Evolutionary conservation across 2,329 filamentous ascomycete species (phyloP).

Genomic region (Monosporascus ibericus): DNA sequence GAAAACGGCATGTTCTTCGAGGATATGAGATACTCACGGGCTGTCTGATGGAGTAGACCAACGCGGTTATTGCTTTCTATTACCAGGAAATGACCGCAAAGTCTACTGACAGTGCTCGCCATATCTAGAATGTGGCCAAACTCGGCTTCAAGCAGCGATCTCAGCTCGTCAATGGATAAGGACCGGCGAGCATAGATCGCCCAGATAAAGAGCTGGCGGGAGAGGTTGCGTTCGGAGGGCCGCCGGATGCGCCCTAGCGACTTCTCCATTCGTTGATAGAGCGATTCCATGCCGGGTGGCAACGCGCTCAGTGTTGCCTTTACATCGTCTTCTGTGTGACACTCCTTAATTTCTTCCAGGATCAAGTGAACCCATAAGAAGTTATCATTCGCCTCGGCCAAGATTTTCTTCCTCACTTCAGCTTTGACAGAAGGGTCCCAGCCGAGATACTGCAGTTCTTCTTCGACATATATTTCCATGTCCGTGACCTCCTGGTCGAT

Average conservation of each 20-base stretch:
- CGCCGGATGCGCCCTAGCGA: conserved; percentile 1
- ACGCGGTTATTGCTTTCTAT: conserved; percentile 5
- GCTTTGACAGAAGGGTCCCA: conserved; percentile 3
- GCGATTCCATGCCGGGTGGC: conserved; percentile 23
- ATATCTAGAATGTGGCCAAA: conserved; percentile 8
- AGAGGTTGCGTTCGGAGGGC: conserved; percentile 3
- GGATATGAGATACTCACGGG: conserved; percentile 9
- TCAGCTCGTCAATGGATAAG: conserved; percentile 6
- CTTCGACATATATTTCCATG: conserved; percentile 5
- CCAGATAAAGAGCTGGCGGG: conserved; percentile 7
- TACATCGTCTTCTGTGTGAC: conserved; percentile 18
- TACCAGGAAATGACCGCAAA: conserved; percentile 11
- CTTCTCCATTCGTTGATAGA: conserved; percentile 9
- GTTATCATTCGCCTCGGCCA: conserved; percentile 22
- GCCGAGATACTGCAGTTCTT: conserved; percentile 5
- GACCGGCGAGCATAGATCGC: conserved; percentile 6
- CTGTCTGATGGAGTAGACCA: conserved; percentile 8
- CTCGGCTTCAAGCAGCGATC: conserved; percentile 4
- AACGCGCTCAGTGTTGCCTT: conserved; percentile 18
- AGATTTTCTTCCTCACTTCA: conserved; percentile 12
- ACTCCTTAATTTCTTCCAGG: conserved; percentile 21
- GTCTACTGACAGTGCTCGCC: conserved; percentile 3
- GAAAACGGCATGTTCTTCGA: conserved; percentile 1
- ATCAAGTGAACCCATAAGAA: conserved; percentile 29
- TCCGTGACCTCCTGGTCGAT: conserved; percentile 4